Evolutionary conservation across 2,329 filamentous ascomycete species (phyloP), one percentile per base, ranked within the genome.

Genomic region (Alternaria conjuncta): DNA sequence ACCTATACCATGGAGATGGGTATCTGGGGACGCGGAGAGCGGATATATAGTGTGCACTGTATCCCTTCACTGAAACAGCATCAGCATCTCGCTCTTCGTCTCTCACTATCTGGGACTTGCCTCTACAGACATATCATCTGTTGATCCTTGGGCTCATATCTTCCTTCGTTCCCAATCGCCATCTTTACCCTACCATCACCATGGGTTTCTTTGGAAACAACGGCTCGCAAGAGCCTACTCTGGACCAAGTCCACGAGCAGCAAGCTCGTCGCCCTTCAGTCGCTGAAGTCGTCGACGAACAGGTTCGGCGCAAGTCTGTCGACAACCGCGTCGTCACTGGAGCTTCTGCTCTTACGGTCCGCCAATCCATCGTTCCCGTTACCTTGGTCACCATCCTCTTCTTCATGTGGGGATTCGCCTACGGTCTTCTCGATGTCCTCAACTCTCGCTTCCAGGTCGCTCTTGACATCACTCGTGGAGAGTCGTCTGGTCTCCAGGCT

Each of bases 401-500:
- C 79, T 84, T 84, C 78, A 76, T 87, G 58, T 88, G 86, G 86
- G 85, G 71, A 23, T 84, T 84, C 58, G 81, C 82, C 13, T 83
- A 82, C 58, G 81, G 81, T 57, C 77, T 83, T 23, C 79, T 83
- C 61, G 81, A 83, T 73, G 80, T 82, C 41, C 70, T 84, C 61
- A 84, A 83, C 69, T 78, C 78, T 20, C 78, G 81, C 47, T 83
- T 84, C 73, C 81, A 83, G 61, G 75, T 75, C 44, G 75, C 78
- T 2, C 71, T 83, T 23, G 71, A 82, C 60, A 80, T 83, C 63
- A 79, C 82, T 30, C 84, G 85, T 60, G 84, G 85, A 36, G 82
- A 88, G 61, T 89, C 88, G 1, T 86, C 87, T 12, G 89, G 88
- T 57, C 83, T 90, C 2, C 88, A 90, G 68, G 88, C 84, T 36